phyloP scores from a whole-genome alignment of 2,329 filamentous ascomycete genomes.

The Penicillium sp. region DNA sequence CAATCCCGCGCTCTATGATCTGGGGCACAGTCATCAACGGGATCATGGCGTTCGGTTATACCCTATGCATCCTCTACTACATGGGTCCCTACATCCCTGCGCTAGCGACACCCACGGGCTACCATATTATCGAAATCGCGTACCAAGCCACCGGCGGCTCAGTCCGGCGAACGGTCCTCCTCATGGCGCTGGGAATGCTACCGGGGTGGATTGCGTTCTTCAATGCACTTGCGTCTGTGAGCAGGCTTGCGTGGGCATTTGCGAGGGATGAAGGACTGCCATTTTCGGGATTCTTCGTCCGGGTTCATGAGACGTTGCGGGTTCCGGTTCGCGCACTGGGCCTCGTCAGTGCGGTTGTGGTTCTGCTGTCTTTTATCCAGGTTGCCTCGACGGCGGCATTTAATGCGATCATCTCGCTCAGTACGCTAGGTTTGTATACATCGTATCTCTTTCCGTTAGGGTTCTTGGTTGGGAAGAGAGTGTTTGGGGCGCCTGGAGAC shows the following conservation, averaged over 20 bases:
- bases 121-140: no score
- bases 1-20: no score
- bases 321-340: constrained; percentile 46
- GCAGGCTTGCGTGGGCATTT: constrained; percentile 49
- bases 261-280: constrained; percentile 50
- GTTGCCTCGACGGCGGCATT: constrained; percentile 55
- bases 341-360: constrained; percentile 29
- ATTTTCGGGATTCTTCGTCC: constrained; percentile 33
- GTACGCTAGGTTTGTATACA: constrained; percentile 52
- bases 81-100: no score
- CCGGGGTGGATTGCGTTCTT: constrained; percentile 32
- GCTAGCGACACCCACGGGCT: no score
- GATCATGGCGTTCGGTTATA: no score
- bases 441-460: constrained; percentile 54
- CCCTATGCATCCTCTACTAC: no score
- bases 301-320: constrained; percentile 37
- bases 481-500: constrained; percentile 20
- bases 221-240: constrained; percentile 38
- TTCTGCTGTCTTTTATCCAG: constrained; percentile 50
- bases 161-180: no score
- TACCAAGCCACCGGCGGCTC: no score
- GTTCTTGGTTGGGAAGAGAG: constrained; percentile 32
- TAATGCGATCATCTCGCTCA: constrained; percentile 57
- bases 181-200: constrained; percentile 40
- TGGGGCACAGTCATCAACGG: no score